Conservation (phyloP, 306 rosid species). For the Cyclanthera cordifolia region DNA sequence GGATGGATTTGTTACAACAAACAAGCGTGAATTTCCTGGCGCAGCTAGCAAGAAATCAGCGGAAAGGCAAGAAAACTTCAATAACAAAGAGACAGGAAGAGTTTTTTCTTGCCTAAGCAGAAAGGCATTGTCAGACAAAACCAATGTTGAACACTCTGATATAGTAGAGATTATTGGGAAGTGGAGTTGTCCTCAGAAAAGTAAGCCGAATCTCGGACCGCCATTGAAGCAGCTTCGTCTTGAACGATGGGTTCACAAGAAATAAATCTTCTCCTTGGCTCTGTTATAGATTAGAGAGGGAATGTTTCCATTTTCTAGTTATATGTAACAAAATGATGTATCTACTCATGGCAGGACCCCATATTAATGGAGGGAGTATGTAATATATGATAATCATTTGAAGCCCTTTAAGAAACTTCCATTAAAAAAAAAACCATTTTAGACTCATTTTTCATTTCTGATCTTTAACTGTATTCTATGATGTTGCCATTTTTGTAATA, state of each 20-base stretch:
- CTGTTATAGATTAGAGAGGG: background rate
- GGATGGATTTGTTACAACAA: slow-evolving; percentile 47
- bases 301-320: background rate
- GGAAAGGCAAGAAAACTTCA: slow-evolving; percentile 20
- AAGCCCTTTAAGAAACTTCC: too few relatives aligned
- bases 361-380: too few relatives aligned
- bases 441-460: too few relatives aligned
- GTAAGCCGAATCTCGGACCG: slow-evolving; percentile 59
- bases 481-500: too few relatives aligned
- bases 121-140: slow-evolving; percentile 51
- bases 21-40: slow-evolving; percentile 23
- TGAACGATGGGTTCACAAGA: slow-evolving; percentile 55
- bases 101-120: slow-evolving; percentile 22
- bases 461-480: too few relatives aligned
- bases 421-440: too few relatives aligned
- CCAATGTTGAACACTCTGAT: slow-evolving; percentile 35
- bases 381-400: too few relatives aligned
- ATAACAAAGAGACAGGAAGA: slow-evolving; percentile 9
- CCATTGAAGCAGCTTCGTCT: slow-evolving; percentile 84
- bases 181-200: slow-evolving; percentile 77
- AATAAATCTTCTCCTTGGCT: background rate
- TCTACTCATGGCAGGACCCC: too few relatives aligned
- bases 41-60: slow-evolving; percentile 22
- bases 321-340: too few relatives aligned
- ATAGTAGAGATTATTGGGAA: slow-evolving; percentile 43